Evolutionary conservation across 2,329 filamentous ascomycete genomes (phyloP), one percentile per base, ranked within the genome.

Genomic region (Colletotrichum salicis): DNA sequence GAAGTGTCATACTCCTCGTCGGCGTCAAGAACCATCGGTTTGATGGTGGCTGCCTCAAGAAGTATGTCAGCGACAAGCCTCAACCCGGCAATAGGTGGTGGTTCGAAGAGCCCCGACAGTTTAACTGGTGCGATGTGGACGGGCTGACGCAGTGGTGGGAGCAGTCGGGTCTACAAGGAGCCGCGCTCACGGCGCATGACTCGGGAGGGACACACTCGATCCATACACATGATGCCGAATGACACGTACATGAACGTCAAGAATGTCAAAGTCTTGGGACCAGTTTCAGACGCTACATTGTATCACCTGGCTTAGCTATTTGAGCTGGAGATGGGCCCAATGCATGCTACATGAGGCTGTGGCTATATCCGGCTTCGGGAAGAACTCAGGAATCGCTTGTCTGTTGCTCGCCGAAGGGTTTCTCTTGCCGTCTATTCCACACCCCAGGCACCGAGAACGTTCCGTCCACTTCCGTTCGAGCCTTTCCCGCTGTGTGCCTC

Each of bases 11-110:
- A 1, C 73, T 90, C 4, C 78, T 90, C 0, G 81, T 86, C 0
- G 87, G 87, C 0, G 87, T 89, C 2, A 90, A 90, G 79, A 90
- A 90, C 37, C 88, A 90, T 61, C 78, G 83, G 1, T 89, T 87
- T 68, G 88, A 89, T 19, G 83, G 83, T 1, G 83, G 83, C 0
- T 83, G 82, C 37, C 70, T 85, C 61, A 85, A 85, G 74, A 85
- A 85, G 75, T 85, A 85, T 59, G 81, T 79, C 15, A 85, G 83
- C 70, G 83, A 85, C 70, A 74, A 74, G 37, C 77, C 77, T 4
- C 55, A 37, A 22, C 59, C 65, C 2, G 84, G 83, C 1, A 82
- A 71, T 4, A 76, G 72, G 13, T 90, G 87, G 88, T 89, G 88
- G 88, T 85, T 85, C 61, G 82, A 86, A 75, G 79, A 87, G 62